Conservation (phyloP, 2,329 filamentous ascomycete genomes). For the Exophiala viscosa region DNA sequence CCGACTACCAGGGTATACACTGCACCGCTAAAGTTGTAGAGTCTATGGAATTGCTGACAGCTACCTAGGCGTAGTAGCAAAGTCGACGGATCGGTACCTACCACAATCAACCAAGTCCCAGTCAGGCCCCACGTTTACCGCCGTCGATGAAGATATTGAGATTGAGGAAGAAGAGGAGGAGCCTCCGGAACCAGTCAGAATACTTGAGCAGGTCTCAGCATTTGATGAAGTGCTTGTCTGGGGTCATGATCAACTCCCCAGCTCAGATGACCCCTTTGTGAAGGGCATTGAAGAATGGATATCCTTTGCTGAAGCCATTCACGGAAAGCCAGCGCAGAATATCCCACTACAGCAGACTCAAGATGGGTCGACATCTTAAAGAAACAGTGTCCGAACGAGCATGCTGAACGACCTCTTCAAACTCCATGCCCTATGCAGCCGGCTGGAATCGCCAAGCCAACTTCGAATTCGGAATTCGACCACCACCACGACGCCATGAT, state of each 20-base stretch:
- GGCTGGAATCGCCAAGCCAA: no score
- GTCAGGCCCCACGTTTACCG: conserved; percentile 8
- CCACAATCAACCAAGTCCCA: conserved; percentile 10
- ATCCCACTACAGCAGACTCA: not conserved
- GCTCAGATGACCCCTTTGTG: conserved; percentile 66
- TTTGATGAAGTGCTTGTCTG: conserved; percentile 80
- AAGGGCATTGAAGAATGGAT: conserved; percentile 80
- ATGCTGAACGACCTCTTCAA: no score
- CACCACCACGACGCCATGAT: no score
- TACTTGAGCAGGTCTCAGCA: conserved; percentile 59
- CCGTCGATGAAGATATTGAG: conserved; percentile 32
- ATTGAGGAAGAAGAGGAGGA: conserved; percentile 46
- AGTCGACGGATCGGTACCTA: conserved; percentile 35
- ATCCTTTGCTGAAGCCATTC: conserved; percentile 64
- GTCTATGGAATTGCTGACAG: not conserved
- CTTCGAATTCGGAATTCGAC: no score
- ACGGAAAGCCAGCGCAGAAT: conserved; percentile 27
- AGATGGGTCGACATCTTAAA: not conserved
- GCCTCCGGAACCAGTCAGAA: conserved; percentile 48
- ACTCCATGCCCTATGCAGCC: no score
- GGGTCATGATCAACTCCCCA: conserved; percentile 69
- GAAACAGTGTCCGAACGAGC: not conserved
- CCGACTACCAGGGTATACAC: conserved; percentile 59
- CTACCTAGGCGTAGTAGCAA: conserved; percentile 55
- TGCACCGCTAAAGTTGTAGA: not conserved